Evolutionary conservation across 202 grass and related monocot species (phyloP).

Genomic region (Dendrocalamus latiflorus): DNA sequence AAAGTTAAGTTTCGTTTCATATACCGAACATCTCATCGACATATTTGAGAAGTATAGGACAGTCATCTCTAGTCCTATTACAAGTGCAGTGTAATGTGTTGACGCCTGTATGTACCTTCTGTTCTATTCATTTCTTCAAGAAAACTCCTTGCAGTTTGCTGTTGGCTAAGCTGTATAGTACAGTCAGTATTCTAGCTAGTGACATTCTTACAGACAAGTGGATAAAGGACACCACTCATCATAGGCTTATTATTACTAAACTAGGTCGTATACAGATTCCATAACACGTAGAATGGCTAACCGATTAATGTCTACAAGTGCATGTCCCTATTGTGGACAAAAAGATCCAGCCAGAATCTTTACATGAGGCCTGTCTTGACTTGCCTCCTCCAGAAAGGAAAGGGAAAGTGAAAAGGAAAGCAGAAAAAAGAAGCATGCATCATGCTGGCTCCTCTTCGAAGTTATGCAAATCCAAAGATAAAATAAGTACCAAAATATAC

Average conservation of each 20-base stretch:
- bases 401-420: constrained; percentile 7
- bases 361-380: constrained; percentile 34
- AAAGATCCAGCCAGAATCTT: constrained; percentile 32
- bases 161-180: background rate
- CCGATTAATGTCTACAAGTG: constrained; percentile 1
- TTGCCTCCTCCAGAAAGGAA: constrained; percentile 39
- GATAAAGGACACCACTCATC: background rate
- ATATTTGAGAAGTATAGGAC: background rate
- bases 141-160: constrained; percentile 19
- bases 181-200: background rate
- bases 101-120: background rate
- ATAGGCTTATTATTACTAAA: constrained; percentile 2
- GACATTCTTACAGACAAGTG: background rate
- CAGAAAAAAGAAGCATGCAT: background rate
- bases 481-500: background rate
- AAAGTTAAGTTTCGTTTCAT: background rate
- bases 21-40: background rate
- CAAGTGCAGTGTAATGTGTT: background rate
- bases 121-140: constrained; percentile 30
- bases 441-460: constrained; percentile 47
- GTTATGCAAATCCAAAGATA: constrained; percentile 46
- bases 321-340: constrained; percentile 37
- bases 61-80: background rate
- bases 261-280: constrained; percentile 5
- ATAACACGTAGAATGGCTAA: constrained; percentile 14